Evolutionary conservation across 2,329 filamentous ascomycete genomes (phyloP).

Genomic region (Pseudopyrenochaeta lycopersici): DNA sequence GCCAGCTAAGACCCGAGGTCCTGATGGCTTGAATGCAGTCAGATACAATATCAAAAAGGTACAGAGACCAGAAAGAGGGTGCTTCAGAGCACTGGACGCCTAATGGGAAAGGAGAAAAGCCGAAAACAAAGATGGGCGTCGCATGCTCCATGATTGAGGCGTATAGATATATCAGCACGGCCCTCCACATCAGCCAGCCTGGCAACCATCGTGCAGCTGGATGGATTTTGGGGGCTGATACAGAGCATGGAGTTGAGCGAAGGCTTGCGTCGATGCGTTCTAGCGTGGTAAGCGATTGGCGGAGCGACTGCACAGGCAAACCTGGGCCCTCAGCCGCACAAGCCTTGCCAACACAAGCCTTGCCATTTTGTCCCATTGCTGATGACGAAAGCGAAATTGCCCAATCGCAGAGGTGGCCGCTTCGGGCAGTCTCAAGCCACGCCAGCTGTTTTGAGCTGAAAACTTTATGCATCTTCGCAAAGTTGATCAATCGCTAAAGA

Average conservation of each 20-base stretch:
- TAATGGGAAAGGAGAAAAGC: background rate
- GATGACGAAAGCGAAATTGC: background rate
- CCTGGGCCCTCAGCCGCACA: conserved; percentile 8
- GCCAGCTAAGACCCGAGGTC: background rate
- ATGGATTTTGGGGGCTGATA: conserved; percentile 2
- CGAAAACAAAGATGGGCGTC: conserved; percentile 1
- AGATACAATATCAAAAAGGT: background rate
- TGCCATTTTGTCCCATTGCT: background rate
- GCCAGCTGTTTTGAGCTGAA: background rate
- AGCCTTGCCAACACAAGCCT: conserved; percentile 3
- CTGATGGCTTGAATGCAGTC: too few relatives aligned
- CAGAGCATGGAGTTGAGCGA: background rate
- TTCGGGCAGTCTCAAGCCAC: conserved; percentile 1
- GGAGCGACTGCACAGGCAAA: background rate
- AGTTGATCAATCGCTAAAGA: background rate
- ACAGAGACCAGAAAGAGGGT: background rate
- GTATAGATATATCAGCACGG: conserved; percentile 12
- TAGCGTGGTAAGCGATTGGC: conserved; percentile 4
- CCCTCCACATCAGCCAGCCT: conserved; percentile 11
- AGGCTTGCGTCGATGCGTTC: background rate
- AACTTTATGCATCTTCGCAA: background rate
- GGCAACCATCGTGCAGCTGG: conserved; percentile 5
- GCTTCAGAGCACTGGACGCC: background rate
- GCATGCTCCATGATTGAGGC: conserved; percentile 7
- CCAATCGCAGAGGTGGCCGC: background rate